A percentile compares a stretch with the other conserved stretches of the same genome.
Evolutionary conservation across 768 basidiomycete genomes (phyloP).

Genomic region (Termitomyces sp.): DNA sequence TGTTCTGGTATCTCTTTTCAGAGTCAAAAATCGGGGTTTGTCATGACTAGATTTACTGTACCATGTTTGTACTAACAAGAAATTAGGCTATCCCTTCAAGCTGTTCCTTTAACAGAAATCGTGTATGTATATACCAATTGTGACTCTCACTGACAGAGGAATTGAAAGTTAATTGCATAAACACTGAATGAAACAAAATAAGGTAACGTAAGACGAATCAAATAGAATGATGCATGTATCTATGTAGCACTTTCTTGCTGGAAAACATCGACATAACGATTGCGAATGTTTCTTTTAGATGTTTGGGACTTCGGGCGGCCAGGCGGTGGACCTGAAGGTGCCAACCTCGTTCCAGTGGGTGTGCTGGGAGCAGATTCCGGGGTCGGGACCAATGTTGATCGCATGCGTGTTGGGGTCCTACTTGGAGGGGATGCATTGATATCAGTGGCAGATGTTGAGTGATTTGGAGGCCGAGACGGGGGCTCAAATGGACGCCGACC

Average conservation of each 20-base stretch:
- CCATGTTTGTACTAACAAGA: not conserved
- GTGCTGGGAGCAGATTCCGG: constrained; percentile 43
- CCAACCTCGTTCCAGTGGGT: constrained; percentile 37
- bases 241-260: constrained; percentile 41
- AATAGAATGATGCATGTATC: constrained; percentile 6
- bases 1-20: constrained; percentile 80
- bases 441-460: constrained; percentile 64
- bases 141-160: not conserved
- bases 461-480: constrained; percentile 30
- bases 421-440: constrained; percentile 44
- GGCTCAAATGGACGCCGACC: constrained; percentile 24
- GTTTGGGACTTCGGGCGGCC: constrained; percentile 51
- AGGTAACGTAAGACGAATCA: constrained; percentile 8
- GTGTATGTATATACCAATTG: not conserved
- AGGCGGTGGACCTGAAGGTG: constrained; percentile 39
- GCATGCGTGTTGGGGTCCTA: constrained; percentile 48
- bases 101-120: constrained; percentile 54
- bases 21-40: constrained; percentile 84
- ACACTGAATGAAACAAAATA: not conserved
- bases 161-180: not conserved
- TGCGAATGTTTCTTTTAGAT: constrained; percentile 73
- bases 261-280: constrained; percentile 89
- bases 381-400: constrained; percentile 59
- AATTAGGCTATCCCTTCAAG: constrained; percentile 74
- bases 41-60: constrained; percentile 1